These are phyloP conservation scores for Phytophthora pistaciae DNA, from an alignment of 352 stramenopile species.

Conservation along the genomic window DNA sequence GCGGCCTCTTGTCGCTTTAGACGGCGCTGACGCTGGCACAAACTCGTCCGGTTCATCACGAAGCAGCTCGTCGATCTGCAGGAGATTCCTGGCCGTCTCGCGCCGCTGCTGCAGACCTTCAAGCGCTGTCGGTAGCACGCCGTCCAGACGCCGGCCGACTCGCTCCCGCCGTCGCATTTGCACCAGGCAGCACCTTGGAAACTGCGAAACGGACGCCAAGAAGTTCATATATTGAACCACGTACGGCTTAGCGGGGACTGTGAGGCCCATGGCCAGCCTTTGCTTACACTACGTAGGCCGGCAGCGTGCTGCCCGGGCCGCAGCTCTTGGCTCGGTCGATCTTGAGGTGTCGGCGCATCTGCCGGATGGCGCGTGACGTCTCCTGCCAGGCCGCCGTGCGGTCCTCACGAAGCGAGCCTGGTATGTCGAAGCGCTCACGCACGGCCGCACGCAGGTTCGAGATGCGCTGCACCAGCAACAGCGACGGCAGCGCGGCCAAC, in stretches of 20 bases:
- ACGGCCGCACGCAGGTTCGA: conserved; percentile 25
- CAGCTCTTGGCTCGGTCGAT: conserved; percentile 31
- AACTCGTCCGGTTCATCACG: conserved; percentile 10
- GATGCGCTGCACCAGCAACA: conserved; percentile 39
- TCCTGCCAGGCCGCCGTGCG: conserved; percentile 47
- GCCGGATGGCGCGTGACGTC: conserved; percentile 32
- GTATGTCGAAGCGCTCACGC: conserved; percentile 45
- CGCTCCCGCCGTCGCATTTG: neutral
- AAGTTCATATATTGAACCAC: conserved; percentile 20
- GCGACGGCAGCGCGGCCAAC: conserved; percentile 21
- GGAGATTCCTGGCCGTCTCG: conserved; percentile 24
- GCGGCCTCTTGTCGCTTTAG: conserved; percentile 3
- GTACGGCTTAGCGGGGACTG: neutral
- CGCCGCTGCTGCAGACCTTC: conserved; percentile 33
- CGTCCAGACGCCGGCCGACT: conserved; percentile 16
- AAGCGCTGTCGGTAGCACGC: conserved; percentile 26
- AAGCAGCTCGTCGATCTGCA: conserved; percentile 42
- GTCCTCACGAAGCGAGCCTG: conserved; percentile 39
- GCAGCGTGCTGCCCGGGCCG: conserved; percentile 33
- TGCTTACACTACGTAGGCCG: conserved; percentile 40
- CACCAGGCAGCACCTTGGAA: neutral
- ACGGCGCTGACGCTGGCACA: neutral
- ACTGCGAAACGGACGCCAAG: conserved; percentile 18
- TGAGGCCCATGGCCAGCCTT: no score
- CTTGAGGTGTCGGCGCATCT: conserved; percentile 49